Percentiles rank a stretch among this genome's conserved stretches.
phyloP scores from a whole-genome alignment of 2,329 filamentous ascomycete species.

The Parastagonospora nodorum region DNA sequence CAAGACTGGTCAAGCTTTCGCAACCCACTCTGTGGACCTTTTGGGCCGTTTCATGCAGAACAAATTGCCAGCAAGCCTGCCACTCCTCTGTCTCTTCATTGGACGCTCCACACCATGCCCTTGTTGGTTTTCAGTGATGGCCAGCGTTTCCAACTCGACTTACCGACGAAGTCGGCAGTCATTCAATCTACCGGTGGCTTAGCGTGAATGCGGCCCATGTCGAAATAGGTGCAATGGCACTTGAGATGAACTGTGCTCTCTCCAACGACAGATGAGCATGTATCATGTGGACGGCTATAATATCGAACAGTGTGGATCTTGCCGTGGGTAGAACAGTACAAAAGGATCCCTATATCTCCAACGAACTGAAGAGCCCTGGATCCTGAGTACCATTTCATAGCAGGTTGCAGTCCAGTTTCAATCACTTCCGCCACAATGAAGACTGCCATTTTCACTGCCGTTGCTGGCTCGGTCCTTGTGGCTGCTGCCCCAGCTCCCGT shows the following conservation, averaged over 20 bases:
- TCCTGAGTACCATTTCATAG: background rate
- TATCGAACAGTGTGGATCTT: no score
- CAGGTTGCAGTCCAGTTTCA: background rate
- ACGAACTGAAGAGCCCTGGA: background rate
- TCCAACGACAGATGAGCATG: no score
- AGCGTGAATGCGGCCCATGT: no score
- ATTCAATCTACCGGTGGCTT: no score
- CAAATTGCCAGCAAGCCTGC: background rate
- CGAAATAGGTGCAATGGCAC: no score
- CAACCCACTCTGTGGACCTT: background rate
- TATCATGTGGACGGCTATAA: no score
- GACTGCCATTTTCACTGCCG: slow-evolving; percentile 1
- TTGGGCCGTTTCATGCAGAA: background rate
- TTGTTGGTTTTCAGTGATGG: no score
- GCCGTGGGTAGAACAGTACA: no score
- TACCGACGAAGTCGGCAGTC: no score
- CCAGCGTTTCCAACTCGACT: no score
- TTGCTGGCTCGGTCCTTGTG: slow-evolving; percentile 1
- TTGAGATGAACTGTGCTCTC: no score
- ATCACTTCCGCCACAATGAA: slow-evolving; percentile 3
- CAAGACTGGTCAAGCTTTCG: background rate
- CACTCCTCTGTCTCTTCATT: background rate
- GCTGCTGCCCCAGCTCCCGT: slow-evolving; percentile 1
- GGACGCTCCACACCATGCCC: background rate
- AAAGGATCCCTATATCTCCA: background rate